Percentiles rank a stretch among this genome's conserved stretches.
Conservation (phyloP, 2,329 filamentous ascomycete species). For the Microdochium bolleyi region DNA sequence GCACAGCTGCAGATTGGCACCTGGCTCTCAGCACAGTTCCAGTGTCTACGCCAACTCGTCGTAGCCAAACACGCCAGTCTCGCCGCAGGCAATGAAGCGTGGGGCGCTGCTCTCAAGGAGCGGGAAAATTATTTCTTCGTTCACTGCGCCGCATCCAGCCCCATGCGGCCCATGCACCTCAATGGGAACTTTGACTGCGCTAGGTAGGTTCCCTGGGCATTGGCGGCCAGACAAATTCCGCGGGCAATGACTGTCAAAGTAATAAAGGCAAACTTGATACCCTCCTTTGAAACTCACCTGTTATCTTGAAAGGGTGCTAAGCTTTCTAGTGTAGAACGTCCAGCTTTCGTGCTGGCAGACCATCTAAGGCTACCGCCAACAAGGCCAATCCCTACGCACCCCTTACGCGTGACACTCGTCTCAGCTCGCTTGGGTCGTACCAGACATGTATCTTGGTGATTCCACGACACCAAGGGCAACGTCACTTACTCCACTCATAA, state of each 20-base stretch:
- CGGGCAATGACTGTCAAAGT: too few species aligned
- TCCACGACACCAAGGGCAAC: neutral
- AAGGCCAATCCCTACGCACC: neutral
- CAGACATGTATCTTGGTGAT: neutral
- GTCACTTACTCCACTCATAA: neutral
- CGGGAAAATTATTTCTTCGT: too few species aligned
- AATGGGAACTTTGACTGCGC: too few species aligned
- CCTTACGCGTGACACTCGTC: neutral
- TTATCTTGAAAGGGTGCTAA: too few species aligned
- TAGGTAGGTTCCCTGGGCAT: too few species aligned
- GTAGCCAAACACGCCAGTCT: neutral
- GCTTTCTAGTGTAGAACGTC: too few species aligned
- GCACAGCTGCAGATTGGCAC: neutral
- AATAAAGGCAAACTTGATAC: too few species aligned
- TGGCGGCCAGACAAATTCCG: too few species aligned
- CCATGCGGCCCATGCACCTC: too few species aligned
- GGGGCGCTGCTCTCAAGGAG: neutral
- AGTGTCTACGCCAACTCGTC: neutral
- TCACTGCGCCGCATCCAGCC: too few species aligned
- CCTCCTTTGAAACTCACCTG: too few species aligned
- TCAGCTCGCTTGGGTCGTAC: neutral
- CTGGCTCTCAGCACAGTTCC: neutral
- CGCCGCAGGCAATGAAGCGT: neutral
- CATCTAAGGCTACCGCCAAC: neutral
- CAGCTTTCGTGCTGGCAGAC: neutral